Evolutionary conservation across 192 early-diverging fungal genomes (phyloP), one percentile per base, ranked within the genome.

Genomic region (Bifiguratus adelaidae): DNA sequence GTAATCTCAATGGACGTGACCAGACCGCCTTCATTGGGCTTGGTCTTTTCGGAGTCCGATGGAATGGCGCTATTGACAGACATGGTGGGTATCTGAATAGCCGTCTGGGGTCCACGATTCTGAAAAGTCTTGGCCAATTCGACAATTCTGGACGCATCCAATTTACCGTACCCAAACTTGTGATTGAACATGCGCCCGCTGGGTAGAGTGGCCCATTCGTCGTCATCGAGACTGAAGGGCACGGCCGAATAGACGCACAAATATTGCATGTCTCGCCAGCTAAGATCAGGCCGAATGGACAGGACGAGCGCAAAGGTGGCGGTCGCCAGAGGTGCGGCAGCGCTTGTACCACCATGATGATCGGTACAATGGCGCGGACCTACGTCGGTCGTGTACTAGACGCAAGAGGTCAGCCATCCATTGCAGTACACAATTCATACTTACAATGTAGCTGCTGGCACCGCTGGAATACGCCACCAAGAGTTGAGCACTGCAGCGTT

Each of bases 201-300:
- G 4, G 82, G 71, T 8, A 81, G 83, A 1, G 44, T 36, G 1
- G 55, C 27, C 95, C 95, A 99, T 40, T 80, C 85, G 6, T 56
- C 35, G 55, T 95, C 89, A 22, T 56, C 52, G 2, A 70, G 44
- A 19, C 77, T 70, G 3, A 99, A 57, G 1, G 86, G 84, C 3
- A 90, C 55, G 0, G 90, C 89, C 13, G 82, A 81, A 4, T 76
- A 65, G 11, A 97, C 76, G 20, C 81, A 72, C 11, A 99, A 63
- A 29, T 91, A 83, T 65, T 99, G 95, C 21, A 92, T 58, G 50
- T 97, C 93, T 18, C 95, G 68, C 95, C 95, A 99, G 27, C 74
- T 80, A 33, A 99, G 73, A 41, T 99, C 95, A n/a, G 95, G 90
- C 2, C 93, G 80, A 3, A 80, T 58, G 7, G 78, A 77, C 21